Conservation (phyloP, 768 basidiomycete genomes). For the Phaffia tasmanica region DNA sequence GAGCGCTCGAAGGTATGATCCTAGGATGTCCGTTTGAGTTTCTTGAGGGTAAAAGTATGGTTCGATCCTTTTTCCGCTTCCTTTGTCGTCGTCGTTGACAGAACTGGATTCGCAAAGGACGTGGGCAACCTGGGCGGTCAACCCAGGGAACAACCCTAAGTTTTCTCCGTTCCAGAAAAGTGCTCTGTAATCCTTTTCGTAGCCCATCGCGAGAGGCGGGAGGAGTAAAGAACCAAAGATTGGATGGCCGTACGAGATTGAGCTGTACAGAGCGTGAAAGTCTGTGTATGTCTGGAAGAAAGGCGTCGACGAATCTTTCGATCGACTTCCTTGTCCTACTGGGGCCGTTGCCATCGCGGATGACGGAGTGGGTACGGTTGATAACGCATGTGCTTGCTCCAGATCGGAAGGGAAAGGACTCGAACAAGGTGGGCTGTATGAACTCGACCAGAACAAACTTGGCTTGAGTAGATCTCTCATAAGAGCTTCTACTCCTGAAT, state of each 20-base stretch:
- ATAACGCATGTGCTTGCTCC: conserved; percentile 51
- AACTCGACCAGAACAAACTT: conserved; percentile 33
- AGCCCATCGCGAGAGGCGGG: conserved; percentile 50
- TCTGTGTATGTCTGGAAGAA: conserved; percentile 94
- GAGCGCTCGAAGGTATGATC: conserved; percentile 54
- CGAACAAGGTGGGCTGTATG: conserved; percentile 8
- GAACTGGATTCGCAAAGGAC: conserved; percentile 32
- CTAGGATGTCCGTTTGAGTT: conserved; percentile 50
- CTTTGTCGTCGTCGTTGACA: too few species aligned
- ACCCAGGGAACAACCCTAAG: conserved; percentile 50
- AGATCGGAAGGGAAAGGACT: conserved; percentile 36
- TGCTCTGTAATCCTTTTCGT: conserved; percentile 70
- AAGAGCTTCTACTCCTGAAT: conserved; percentile 49
- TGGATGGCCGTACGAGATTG: conserved; percentile 73
- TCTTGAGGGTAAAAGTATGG: conserved; percentile 68
- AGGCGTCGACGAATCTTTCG: conserved; percentile 43
- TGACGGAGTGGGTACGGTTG: conserved; percentile 43
- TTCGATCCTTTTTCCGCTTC: conserved; percentile 36
- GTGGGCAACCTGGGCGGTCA: conserved; percentile 27
- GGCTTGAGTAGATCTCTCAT: conserved; percentile 54
- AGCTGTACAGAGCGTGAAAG: conserved; percentile 77
- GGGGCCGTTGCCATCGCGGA: too few species aligned
- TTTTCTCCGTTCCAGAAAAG: conserved; percentile 68
- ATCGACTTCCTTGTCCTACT: too few species aligned
- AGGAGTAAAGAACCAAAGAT: conserved; percentile 65